A percentile compares a stretch with the other conserved stretches of the same genome.
phyloP scores from a whole-genome alignment of 1,284 basidiomycete species.

The Fomitopsis betulina region DNA sequence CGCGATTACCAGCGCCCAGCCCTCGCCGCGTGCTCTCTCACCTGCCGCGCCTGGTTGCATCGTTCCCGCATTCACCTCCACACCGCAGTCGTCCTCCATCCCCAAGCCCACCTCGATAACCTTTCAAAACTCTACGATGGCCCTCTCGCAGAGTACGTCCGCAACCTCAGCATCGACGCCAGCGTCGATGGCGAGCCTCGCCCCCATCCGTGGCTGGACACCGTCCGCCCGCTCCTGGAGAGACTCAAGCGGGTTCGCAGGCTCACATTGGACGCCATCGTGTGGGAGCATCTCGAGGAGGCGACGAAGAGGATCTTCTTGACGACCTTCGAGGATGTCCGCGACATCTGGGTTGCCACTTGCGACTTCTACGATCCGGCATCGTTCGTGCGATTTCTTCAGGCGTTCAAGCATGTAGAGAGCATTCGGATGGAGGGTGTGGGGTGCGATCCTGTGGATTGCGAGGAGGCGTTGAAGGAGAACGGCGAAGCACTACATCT shows the following conservation, averaged over 20 bases:
- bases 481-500: background rate
- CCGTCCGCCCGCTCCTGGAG: background rate
- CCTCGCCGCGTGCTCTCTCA: slow-evolving; percentile 7
- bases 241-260: background rate
- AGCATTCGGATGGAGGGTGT: slow-evolving; percentile 7
- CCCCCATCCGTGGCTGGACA: slow-evolving; percentile 6
- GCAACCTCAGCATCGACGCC: slow-evolving; percentile 10
- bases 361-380: slow-evolving; percentile 5
- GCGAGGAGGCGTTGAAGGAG: background rate
- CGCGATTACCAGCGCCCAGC: slow-evolving; percentile 3
- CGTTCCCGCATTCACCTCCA: slow-evolving; percentile 7
- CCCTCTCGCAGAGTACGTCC: slow-evolving; percentile 6
- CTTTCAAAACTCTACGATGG: slow-evolving; percentile 5
- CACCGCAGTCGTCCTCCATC: slow-evolving; percentile 3
- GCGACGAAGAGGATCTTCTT: slow-evolving; percentile 1
- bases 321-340: background rate
- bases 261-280: slow-evolving; percentile 6
- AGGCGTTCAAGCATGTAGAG: slow-evolving; percentile 1
- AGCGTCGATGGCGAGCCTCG: slow-evolving; percentile 5
- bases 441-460: background rate
- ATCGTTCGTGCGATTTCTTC: slow-evolving; percentile 2
- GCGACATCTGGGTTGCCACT: slow-evolving; percentile 6
- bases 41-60: slow-evolving; percentile 10
- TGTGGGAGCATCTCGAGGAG: slow-evolving; percentile 4
- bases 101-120: slow-evolving; percentile 1